Conservation (phyloP, 805 yeast genomes). For the Myxozyma melibiosi region DNA sequence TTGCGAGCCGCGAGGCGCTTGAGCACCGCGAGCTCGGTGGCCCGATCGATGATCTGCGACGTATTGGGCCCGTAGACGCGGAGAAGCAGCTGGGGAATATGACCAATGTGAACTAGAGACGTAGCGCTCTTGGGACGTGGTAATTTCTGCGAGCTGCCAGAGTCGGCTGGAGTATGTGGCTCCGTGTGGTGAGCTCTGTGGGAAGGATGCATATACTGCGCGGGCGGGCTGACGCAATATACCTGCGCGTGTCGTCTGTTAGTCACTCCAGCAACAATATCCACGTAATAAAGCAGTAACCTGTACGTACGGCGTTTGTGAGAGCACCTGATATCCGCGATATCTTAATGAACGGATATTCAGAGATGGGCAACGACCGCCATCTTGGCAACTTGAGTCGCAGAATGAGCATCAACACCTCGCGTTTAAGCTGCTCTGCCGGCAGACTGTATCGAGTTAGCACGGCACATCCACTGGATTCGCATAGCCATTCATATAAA, state of each 20-base stretch:
- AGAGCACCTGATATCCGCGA: constrained; percentile 86
- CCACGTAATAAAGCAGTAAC: background rate
- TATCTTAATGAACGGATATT: constrained; percentile 51
- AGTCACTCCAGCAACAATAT: background rate
- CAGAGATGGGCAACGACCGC: constrained; percentile 55
- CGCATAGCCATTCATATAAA: background rate
- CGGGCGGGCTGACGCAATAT: constrained; percentile 68
- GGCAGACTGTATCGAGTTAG: constrained; percentile 5
- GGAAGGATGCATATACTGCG: constrained; percentile 28
- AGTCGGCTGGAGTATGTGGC: constrained; percentile 1
- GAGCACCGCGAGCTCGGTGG: constrained; percentile 71
- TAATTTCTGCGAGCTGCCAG: constrained; percentile 9
- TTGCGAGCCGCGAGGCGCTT: constrained; percentile 71
- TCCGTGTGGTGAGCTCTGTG: background rate
- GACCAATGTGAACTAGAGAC: background rate
- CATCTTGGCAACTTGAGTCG: constrained; percentile 71
- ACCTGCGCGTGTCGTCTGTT: constrained; percentile 15
- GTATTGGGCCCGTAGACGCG: constrained; percentile 89
- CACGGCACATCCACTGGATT: background rate
- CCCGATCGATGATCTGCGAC: constrained; percentile 82
- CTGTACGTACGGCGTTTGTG: constrained; percentile 69
- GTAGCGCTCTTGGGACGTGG: constrained; percentile 26
- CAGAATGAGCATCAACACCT: constrained; percentile 18
- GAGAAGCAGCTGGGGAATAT: constrained; percentile 63
- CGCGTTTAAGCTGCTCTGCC: constrained; percentile 21